Base-by-base conservation (phyloP, 192 early-diverging fungal species). In the Coemansia sp. region DNA sequence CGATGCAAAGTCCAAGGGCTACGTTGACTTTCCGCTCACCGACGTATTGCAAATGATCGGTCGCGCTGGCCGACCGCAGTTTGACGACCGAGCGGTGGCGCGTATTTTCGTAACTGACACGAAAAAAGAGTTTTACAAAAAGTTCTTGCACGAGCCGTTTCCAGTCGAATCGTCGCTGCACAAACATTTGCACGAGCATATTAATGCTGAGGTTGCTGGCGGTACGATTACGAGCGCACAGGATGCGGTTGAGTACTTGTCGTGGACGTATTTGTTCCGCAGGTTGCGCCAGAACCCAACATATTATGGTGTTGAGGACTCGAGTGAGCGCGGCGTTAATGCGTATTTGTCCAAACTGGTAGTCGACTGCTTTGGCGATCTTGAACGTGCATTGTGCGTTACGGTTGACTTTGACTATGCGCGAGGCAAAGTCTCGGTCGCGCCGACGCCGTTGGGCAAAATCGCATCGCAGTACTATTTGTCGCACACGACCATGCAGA, bases 41-140 rank as follows among this genome's bases (percentile, higher is more conserved):
- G 96, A 99, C 73, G 91, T 99, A 6, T 77, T 98, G 48, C 98
- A 98, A 76, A 99, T 98, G 96, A 94, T 99, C 87, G 98, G 96
- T 17, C 90, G 95, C 62, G 98, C 98, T 5, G 95, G 88, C 19
- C 87, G 98, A 47, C 95, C 94, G 8, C 95, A 97, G 80, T 98
- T 94, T 62, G 97, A 98, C 74, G 87, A 92, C 68, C 88, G 88
- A 29, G 97, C 94, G 22, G 86, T 97, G 39, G 94, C 95, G 2
- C 83, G 89, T 9, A 92, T 99, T 54, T 88, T 99, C 71, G 95
- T 98, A 0, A 92, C 94, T 23, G 98, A 97, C 64, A 74, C 84
- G 22, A 99, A 99, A 67, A 96, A 97, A 84, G 92, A 97, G 68
- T 99, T 98, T 82, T 99, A 97, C 84, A 96, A 96, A 59, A 92